A percentile compares a stretch with the other conserved stretches of the same genome.
phyloP scores from a whole-genome alignment of 2,329 filamentous ascomycete species.

The Epichloe sp. region DNA sequence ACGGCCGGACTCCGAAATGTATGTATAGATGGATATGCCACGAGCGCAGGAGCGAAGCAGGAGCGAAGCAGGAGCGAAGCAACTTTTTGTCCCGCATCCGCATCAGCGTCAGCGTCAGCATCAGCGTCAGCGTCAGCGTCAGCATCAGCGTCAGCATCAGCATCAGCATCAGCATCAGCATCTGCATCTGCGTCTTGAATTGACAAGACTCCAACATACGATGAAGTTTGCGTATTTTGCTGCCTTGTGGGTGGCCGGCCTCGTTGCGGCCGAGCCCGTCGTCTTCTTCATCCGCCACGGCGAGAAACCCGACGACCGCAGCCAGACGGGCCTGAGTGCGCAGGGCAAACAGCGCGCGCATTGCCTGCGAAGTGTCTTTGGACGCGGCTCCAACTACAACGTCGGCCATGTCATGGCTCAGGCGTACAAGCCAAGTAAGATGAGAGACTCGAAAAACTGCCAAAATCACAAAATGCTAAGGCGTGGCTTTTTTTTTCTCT shows the following conservation, averaged over 20 bases:
- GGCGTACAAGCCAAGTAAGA: constrained; percentile 31
- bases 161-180: no score
- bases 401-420: constrained; percentile 47
- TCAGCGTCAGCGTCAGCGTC: no score
- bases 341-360: constrained; percentile 43
- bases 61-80: no score
- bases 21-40: no score
- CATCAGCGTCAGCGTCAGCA: no score
- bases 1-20: no score
- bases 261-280: constrained; percentile 25
- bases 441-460: no score
- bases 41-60: no score
- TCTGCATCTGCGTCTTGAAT: not conserved
- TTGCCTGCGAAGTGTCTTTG: constrained; percentile 45
- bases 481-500: not conserved
- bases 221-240: constrained; percentile 13
- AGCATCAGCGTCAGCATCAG: no score
- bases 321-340: constrained; percentile 31
- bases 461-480: not conserved
- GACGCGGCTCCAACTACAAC: constrained; percentile 34
- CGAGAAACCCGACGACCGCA: constrained; percentile 42
- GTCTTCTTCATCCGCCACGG: constrained; percentile 53
- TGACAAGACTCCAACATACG: not conserved
- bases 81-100: not conserved
- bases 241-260: constrained; percentile 5